Percentiles rank a stretch among this genome's conserved stretches.
Conservation (phyloP, 2,329 filamentous ascomycete genomes). For the Lojkania enalia region DNA sequence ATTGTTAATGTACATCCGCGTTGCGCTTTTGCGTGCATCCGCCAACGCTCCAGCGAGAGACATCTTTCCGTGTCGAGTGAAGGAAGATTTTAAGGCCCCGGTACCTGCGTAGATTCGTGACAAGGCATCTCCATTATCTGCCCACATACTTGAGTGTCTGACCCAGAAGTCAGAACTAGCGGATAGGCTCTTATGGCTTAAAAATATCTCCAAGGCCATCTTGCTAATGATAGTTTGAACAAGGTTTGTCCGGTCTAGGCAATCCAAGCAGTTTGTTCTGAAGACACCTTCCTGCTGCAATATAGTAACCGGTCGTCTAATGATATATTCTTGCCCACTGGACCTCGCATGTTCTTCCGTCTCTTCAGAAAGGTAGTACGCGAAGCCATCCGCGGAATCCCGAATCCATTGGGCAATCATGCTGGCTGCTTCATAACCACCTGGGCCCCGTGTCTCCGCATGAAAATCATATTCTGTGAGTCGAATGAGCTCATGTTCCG, state of each 20-base stretch:
- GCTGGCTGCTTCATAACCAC: slow-evolving; percentile 87
- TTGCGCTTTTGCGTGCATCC: slow-evolving; percentile 93
- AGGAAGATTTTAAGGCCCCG: slow-evolving; percentile 91
- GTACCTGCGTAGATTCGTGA: slow-evolving; percentile 97
- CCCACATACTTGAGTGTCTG: slow-evolving; percentile 90
- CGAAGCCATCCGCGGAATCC: slow-evolving; percentile 80
- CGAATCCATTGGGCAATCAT: slow-evolving; percentile 80
- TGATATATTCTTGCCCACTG: slow-evolving; percentile 46
- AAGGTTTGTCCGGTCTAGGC: slow-evolving; percentile 91
- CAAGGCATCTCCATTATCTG: slow-evolving; percentile 91
- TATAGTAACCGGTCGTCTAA: slow-evolving; percentile 63
- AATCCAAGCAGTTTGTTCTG: slow-evolving; percentile 94
- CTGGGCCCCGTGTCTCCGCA: slow-evolving; percentile 83
- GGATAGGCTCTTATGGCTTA: slow-evolving; percentile 70
- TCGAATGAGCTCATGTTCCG: slow-evolving; percentile 73
- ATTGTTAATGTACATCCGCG: slow-evolving; percentile 95
- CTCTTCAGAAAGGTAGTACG: slow-evolving; percentile 86
- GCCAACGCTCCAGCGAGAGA: slow-evolving; percentile 89
- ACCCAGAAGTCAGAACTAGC: slow-evolving; percentile 85
- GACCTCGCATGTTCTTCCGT: slow-evolving; percentile 56
- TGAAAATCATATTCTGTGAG: slow-evolving; percentile 96
- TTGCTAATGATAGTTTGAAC: slow-evolving; percentile 95
- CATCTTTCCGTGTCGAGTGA: slow-evolving; percentile 94
- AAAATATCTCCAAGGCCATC: slow-evolving; percentile 85
- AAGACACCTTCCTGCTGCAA: slow-evolving; percentile 95